These are phyloP conservation scores for Senna siamea DNA, from an alignment of 306 rosid species.

Conservation along the genomic window DNA sequence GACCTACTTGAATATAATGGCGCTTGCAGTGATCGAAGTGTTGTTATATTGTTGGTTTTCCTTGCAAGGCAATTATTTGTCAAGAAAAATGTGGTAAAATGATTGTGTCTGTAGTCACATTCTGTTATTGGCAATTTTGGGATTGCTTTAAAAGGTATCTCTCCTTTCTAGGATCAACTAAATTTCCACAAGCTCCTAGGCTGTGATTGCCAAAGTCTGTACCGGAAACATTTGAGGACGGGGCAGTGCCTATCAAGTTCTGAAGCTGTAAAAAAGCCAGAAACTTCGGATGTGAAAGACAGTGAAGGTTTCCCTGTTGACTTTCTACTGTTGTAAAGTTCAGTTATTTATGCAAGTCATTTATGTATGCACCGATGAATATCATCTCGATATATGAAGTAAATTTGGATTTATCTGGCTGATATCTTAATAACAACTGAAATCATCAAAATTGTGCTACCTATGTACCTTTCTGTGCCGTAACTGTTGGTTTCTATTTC, in stretches of 20 bases:
- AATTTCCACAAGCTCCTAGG: slow-evolving; percentile 85
- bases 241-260: slow-evolving; percentile 49
- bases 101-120: slow-evolving; percentile 9
- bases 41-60: slow-evolving; percentile 84
- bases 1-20: slow-evolving; percentile 83
- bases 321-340: slow-evolving; percentile 31
- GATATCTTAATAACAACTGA: slow-evolving; percentile 9
- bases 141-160: slow-evolving; percentile 12
- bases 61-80: slow-evolving; percentile 84
- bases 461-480: neutral
- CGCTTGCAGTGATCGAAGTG: slow-evolving; percentile 77
- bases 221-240: slow-evolving; percentile 50
- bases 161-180: slow-evolving; percentile 62
- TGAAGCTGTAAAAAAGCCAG: slow-evolving; percentile 45
- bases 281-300: slow-evolving; percentile 41
- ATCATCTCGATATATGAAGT: slow-evolving; percentile 29
- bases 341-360: slow-evolving; percentile 11
- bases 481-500: neutral
- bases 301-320: slow-evolving; percentile 59
- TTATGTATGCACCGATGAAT: neutral
- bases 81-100: slow-evolving; percentile 82
- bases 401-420: slow-evolving; percentile 15
- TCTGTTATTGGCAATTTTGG: slow-evolving; percentile 10
- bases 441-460: slow-evolving; percentile 9
- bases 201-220: slow-evolving; percentile 58